Evolutionary conservation across 2,329 filamentous ascomycete species (phyloP), one percentile per base, ranked within the genome.

Genomic region (Macrophomina pseudophaseolina): DNA sequence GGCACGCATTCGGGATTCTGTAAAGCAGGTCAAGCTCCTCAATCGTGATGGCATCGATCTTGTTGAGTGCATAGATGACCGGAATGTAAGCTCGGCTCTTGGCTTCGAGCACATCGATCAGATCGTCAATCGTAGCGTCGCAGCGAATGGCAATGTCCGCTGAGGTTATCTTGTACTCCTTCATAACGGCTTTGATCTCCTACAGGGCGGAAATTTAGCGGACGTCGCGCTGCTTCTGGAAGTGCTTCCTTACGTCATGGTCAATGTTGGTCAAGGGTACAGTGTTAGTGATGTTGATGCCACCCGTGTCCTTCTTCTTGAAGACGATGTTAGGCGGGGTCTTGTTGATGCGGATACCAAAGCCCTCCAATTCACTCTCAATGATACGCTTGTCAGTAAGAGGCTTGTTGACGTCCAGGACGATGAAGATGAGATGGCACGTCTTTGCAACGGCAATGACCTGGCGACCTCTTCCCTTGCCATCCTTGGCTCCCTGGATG

Each of bases 371-470:
- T 82, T 99, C 95, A 62, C 88, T 86, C 81, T 99, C 95, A 75
- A 99, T 99, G 70, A 99, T 86, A 68, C 92, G 88, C 85, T 99
- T 99, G 81, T 99, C 95, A 16, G 94, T 97, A 73, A 99, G 84
- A 30, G 95, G 95, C 82, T 99, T 99, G 83, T 98, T 98, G 75
- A 99, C 95, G 76, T 99, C 95, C 65, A 99, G 85, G 56, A 99
- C 93, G 76, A 99, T 99, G 81, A 98, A 98, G 74, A 99, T 99
- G 73, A 99, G 82, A 85, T 99, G 92, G 82, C 95, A 99, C 18
- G 95, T 98, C 85, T 99, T 99, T 68, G 95, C 94, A 58, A 99
- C 95, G 8, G 95, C 95, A 83, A 99, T 99, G 75, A 99, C 95
- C 83, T 99, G 95, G 73, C 94, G 89, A 86, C 95, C 95, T 85